Percentiles rank a stretch among this genome's conserved stretches.
These are phyloP conservation scores for Saccharomyces hybrid DNA, from an alignment of 1,139 yeast genomes.

Conservation along the genomic window DNA sequence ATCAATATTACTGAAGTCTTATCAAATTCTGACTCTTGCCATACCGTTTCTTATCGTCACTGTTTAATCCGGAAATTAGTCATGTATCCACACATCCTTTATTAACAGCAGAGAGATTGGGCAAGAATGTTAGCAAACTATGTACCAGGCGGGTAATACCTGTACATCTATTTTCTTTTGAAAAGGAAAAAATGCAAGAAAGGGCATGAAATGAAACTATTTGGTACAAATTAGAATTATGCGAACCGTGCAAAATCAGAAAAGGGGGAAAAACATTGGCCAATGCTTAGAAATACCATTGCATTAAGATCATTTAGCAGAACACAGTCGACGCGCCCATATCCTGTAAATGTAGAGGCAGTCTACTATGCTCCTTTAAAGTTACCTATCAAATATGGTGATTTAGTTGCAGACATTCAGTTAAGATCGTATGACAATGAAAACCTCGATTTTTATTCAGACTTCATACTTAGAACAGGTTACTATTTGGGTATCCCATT, in stretches of 20 bases:
- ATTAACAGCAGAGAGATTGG: background rate
- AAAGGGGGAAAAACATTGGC: background rate
- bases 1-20: background rate
- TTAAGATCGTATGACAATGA: conserved; percentile 67
- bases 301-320: conserved; percentile 32
- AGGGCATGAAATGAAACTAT: background rate
- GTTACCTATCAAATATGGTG: conserved; percentile 60
- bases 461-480: conserved; percentile 86
- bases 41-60: background rate
- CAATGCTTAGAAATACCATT: background rate
- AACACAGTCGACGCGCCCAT: conserved; percentile 40
- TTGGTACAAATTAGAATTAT: background rate
- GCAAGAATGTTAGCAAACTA: background rate
- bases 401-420: conserved; percentile 62
- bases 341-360: conserved; percentile 78
- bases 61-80: background rate
- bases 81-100: background rate
- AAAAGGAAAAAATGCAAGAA: background rate
- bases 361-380: conserved; percentile 76
- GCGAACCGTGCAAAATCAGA: background rate
- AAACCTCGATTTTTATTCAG: conserved; percentile 67
- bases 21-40: background rate
- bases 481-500: conserved; percentile 83
- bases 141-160: background rate
- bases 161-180: background rate